Evolutionary conservation across 768 basidiomycete species (phyloP).

Genomic region (Fomitopsis serialis): DNA sequence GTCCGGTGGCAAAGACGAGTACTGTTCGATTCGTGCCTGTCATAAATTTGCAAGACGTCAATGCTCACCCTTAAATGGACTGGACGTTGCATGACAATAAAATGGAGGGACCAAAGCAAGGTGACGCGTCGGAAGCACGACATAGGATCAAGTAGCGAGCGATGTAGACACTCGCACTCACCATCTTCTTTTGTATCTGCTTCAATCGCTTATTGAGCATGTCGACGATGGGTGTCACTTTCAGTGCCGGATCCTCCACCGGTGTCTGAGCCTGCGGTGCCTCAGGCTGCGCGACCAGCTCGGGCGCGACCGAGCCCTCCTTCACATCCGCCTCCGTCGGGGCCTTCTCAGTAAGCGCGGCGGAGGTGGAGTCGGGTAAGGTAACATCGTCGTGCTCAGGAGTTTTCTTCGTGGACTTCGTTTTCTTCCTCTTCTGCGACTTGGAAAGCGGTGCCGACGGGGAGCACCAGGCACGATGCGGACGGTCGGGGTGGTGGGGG

Average conservation of each 20-base stretch:
- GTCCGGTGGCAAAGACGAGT: constrained; percentile 59
- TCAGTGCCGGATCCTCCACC: constrained; percentile 35
- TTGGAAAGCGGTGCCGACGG: constrained; percentile 56
- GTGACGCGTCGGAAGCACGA: neutral
- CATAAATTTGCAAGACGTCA: neutral
- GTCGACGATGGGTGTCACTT: constrained; percentile 69
- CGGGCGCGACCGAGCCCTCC: constrained; percentile 41
- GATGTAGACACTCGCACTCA: constrained; percentile 28
- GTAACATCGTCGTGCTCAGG: constrained; percentile 37
- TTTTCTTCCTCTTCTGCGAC: constrained; percentile 49
- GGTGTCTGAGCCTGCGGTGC: constrained; percentile 14
- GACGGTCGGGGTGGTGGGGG: constrained; percentile 20
- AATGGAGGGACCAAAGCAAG: neutral
- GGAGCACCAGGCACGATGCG: constrained; percentile 79
- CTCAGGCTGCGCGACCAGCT: constrained; percentile 36
- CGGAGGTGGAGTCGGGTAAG: constrained; percentile 41
- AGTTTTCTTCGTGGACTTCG: constrained; percentile 34
- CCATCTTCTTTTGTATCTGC: constrained; percentile 78
- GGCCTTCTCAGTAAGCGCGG: constrained; percentile 43
- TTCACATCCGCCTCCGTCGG: constrained; percentile 43
- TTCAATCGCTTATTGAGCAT: constrained; percentile 77
- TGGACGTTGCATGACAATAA: too few relatives aligned
- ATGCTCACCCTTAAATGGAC: neutral
- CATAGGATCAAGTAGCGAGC: neutral
- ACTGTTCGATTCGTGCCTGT: constrained; percentile 69